Percentiles rank a stretch among this genome's conserved stretches.
Evolutionary conservation across 345 rosid genomes (phyloP).

Genomic region (Erysimum cheiranthoides): DNA sequence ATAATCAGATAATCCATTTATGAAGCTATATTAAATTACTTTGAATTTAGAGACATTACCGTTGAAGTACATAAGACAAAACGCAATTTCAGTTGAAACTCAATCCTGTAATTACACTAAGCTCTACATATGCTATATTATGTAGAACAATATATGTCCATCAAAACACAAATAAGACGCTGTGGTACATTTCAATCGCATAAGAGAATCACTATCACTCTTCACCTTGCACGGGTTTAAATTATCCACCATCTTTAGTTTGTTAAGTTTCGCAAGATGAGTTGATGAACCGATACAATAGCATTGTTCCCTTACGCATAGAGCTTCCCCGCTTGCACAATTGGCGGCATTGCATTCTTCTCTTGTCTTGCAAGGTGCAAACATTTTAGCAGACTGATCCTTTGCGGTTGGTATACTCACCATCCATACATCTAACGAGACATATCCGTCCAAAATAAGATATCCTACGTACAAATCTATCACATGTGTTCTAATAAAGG

Average conservation of each 20-base stretch:
- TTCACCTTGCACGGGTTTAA: slow-evolving; percentile 12
- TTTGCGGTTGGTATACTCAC: not conserved
- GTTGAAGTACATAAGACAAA: no score
- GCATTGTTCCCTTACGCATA: slow-evolving; percentile 12
- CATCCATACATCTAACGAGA: not conserved
- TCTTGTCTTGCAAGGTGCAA: slow-evolving; percentile 16
- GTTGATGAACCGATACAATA: slow-evolving; percentile 16
- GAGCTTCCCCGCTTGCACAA: slow-evolving; percentile 16
- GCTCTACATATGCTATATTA: no score
- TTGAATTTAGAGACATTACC: no score
- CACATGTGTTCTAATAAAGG: not conserved
- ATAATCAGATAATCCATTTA: no score
- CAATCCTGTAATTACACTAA: no score
- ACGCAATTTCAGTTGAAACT: no score
- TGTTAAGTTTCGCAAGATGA: slow-evolving; percentile 3
- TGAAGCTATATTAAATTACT: no score
- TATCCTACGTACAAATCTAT: not conserved
- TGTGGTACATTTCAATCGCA: not conserved
- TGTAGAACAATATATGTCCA: no score
- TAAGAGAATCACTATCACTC: slow-evolving; percentile 7
- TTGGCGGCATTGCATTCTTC: slow-evolving; percentile 27
- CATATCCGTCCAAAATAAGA: not conserved
- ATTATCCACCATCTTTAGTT: not conserved
- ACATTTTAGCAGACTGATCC: not conserved
- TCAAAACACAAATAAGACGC: slow-evolving; percentile 1